Evolutionary conservation across 176 grass and related monocot genomes (phyloP), one percentile per base, ranked within the genome.

Genomic region (Elymus sibiricus): DNA sequence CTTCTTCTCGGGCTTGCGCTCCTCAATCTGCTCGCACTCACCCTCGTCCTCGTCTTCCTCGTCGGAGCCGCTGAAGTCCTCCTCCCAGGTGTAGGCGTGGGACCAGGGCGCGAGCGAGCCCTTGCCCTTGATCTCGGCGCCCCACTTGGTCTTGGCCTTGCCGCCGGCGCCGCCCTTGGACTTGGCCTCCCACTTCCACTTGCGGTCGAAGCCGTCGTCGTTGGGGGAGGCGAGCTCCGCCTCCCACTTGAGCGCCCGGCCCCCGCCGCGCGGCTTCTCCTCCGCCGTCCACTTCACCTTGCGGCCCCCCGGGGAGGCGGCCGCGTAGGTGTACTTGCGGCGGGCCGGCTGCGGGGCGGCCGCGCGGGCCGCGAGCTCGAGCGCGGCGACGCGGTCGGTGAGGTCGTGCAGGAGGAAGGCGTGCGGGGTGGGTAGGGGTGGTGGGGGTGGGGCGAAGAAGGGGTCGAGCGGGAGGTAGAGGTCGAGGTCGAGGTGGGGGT

Each of bases 131-230:
- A 98, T 74, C 66, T 91, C 43, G 49, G 90, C 70, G 17, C 42
- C 82, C 95, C 95, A 98, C 63, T 89, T 93, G 87, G 95, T 38
- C 67, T 88, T 93, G 3, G 42, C 4, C 39, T 74, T 87, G 3
- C 90, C 84, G 0, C 70, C 19, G 1, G 9, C 0, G 12, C 11
- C 0, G 12, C 11, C 31, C 51, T 92, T 73, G n/a, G 83, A 76
- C 61, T 93, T 92, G 53, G 92, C 77, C 85, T 77, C 83, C 95
- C 95, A 97, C 70, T 82, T 88, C 86, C 88, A 94, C 92, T 95
- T 97, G 81, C 92, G 90, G 85, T 95, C 92, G 76, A 97, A 95
- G 0, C 92, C 95, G 65, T 95, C 92, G 3, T 93, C n/a, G 77
- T 76, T 27, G 56, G 88, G 89, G 66, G 86, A 84, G 32, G 82